A percentile compares a stretch with the other conserved stretches of the same genome.
Conservation (phyloP, 2,329 filamentous ascomycete genomes). For the Colletotrichum sp. region DNA sequence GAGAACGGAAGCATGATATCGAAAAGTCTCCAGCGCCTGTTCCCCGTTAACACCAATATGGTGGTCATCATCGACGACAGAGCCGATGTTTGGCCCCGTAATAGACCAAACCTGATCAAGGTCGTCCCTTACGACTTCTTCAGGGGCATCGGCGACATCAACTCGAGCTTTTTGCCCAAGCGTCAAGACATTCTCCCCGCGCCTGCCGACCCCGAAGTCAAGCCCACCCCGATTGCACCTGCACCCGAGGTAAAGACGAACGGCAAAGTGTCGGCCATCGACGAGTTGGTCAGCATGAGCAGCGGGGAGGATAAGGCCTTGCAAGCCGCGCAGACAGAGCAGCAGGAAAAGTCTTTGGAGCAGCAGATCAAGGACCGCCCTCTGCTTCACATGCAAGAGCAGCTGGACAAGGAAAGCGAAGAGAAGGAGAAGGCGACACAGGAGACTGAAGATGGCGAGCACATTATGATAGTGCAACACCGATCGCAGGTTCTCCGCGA, state of each 20-base stretch:
- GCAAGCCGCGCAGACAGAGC: slow-evolving; percentile 77
- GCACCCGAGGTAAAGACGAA: neutral
- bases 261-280: slow-evolving; percentile 55
- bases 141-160: slow-evolving; percentile 97
- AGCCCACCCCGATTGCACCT: neutral
- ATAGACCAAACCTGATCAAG: slow-evolving; percentile 91
- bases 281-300: slow-evolving; percentile 79
- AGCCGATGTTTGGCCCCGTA: slow-evolving; percentile 92
- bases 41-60: slow-evolving; percentile 98
- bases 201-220: neutral
- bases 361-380: slow-evolving; percentile 90
- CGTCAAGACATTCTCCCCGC: slow-evolving; percentile 57
- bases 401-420: slow-evolving; percentile 85
- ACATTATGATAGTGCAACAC: slow-evolving; percentile 15
- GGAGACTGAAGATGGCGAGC: slow-evolving; percentile 42
- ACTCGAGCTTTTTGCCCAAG: slow-evolving; percentile 94
- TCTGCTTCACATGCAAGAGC: slow-evolving; percentile 88
- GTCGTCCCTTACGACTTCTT: slow-evolving; percentile 98
- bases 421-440: slow-evolving; percentile 56
- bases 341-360: slow-evolving; percentile 86
- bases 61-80: slow-evolving; percentile 98
- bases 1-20: slow-evolving; percentile 93
- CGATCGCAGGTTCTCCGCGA: slow-evolving; percentile 84
- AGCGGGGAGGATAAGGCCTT: slow-evolving; percentile 70
- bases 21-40: slow-evolving; percentile 89